Percentiles rank a stretch among this genome's conserved stretches.
phyloP scores from a whole-genome alignment of 441 rosid species.

The Corymbia calophylla region DNA sequence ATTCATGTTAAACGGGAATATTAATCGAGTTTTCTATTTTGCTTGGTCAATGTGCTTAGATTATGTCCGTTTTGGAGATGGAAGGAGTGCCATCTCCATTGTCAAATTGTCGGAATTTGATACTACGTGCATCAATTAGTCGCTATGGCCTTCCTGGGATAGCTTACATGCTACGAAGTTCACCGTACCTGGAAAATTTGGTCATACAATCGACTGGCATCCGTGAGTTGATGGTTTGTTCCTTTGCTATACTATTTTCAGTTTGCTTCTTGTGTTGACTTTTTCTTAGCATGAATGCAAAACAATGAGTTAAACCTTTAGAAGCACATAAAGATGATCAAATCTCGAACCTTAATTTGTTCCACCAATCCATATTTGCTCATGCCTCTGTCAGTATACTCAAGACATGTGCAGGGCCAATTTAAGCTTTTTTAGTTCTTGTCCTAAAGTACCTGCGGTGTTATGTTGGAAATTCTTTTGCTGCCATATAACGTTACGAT shows the following conservation, averaged over 20 bases:
- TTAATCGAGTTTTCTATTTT: not conserved
- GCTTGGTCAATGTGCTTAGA: too few relatives aligned
- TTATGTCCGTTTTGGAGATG: too few relatives aligned
- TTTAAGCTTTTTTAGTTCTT: not conserved
- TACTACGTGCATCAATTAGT: not conserved
- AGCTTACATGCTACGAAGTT: not conserved
- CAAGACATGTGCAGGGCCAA: not conserved
- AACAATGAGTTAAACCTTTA: not conserved
- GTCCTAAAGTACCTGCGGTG: not conserved
- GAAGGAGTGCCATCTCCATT: too few relatives aligned
- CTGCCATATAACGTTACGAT: not conserved
- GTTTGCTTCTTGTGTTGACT: not conserved
- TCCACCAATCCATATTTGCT: not conserved
- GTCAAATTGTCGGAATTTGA: not conserved
- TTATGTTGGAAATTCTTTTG: not conserved
- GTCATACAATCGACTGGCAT: not conserved
- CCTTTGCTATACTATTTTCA: not conserved
- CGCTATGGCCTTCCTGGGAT: not conserved
- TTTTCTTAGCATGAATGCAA: too few relatives aligned
- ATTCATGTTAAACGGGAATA: not conserved
- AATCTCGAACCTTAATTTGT: too few relatives aligned
- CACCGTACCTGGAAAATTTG: not conserved
- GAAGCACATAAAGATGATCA: not conserved
- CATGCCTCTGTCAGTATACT: not conserved
- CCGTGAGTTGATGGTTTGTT: not conserved